Percentiles rank a stretch among this genome's conserved stretches.
Evolutionary conservation across 257 asterid genomes (phyloP).

Genomic region (Capsicum baccatum): DNA sequence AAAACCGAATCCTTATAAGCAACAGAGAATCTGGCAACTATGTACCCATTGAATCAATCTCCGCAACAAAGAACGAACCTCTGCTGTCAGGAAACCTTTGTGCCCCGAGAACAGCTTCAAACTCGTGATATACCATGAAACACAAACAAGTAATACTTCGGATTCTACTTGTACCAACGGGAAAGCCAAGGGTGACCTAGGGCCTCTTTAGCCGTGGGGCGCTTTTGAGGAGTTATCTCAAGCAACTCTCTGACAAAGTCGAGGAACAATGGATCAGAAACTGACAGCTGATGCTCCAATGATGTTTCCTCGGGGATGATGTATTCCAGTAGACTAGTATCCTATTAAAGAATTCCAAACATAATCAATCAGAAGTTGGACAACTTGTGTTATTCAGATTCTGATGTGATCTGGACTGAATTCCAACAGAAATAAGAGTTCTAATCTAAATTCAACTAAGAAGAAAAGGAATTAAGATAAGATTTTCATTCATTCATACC

Average conservation of each 20-base stretch:
- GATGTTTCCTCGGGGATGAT: constrained; percentile 68
- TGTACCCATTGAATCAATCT: constrained; percentile 9
- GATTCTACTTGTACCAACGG: constrained; percentile 34
- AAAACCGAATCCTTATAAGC: background rate
- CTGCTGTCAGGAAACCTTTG: background rate
- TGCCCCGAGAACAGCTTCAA: constrained; percentile 4
- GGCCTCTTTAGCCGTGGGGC: constrained; percentile 77
- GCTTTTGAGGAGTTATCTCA: constrained; percentile 70
- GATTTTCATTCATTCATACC: too few relatives aligned
- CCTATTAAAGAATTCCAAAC: constrained; percentile 44
- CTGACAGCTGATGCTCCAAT: constrained; percentile 73
- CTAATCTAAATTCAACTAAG: too few relatives aligned
- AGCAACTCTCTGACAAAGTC: constrained; percentile 68
- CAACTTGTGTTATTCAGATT: background rate
- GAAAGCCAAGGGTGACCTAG: constrained; percentile 85
- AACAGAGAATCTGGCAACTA: constrained; percentile 10
- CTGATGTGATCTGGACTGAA: too few relatives aligned
- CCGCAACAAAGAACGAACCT: background rate
- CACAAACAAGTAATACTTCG: constrained; percentile 7
- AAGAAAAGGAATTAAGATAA: too few relatives aligned
- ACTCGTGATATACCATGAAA: constrained; percentile 11
- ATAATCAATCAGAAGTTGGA: background rate
- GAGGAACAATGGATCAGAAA: constrained; percentile 57
- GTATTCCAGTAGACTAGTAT: constrained; percentile 67
- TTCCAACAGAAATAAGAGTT: too few relatives aligned